phyloP scores from a whole-genome alignment of 352 stramenopile genomes.

The Peronosclerospora sorghi region DNA sequence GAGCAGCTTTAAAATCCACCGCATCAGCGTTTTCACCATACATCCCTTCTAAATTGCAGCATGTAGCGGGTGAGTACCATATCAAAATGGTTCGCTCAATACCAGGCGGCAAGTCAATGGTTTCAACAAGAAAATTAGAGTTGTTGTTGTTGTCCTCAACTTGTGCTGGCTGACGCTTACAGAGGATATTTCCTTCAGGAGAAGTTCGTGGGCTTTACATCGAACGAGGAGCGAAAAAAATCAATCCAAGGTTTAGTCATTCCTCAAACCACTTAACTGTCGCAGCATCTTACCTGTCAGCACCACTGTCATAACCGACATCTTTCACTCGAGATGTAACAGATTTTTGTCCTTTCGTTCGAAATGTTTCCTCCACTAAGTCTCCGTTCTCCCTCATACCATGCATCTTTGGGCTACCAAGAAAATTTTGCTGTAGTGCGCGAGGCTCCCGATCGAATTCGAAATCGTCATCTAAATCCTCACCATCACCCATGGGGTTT shows the following conservation, averaged over 20 bases:
- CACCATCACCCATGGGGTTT: constrained; percentile 51
- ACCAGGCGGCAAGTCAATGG: constrained; percentile 72
- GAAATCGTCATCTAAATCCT: constrained; percentile 83
- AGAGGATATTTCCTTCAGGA: constrained; percentile 44
- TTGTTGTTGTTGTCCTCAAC: constrained; percentile 50
- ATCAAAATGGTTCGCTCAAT: constrained; percentile 84
- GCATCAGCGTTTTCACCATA: constrained; percentile 37
- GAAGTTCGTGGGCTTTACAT: constrained; percentile 56
- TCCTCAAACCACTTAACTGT: too few relatives aligned
- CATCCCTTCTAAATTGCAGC: constrained; percentile 27
- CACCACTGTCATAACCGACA: constrained; percentile 58
- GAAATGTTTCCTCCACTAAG: constrained; percentile 32
- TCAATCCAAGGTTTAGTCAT: background rate
- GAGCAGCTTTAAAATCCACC: constrained; percentile 69
- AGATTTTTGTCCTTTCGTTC: constrained; percentile 41
- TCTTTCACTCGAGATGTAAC: constrained; percentile 40
- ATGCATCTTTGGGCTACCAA: constrained; percentile 45
- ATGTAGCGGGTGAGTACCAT: constrained; percentile 65
- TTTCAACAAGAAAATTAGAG: constrained; percentile 85
- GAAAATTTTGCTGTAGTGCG: constrained; percentile 31
- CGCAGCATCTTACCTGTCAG: constrained; percentile 47
- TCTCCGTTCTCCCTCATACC: constrained; percentile 23
- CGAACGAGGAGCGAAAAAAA: background rate
- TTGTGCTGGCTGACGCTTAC: constrained; percentile 29
- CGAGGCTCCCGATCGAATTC: constrained; percentile 76